Percentiles rank a stretch among this genome's conserved stretches.
phyloP scores from a whole-genome alignment of 2,329 filamentous ascomycete genomes.

The Blastomyces parvus region DNA sequence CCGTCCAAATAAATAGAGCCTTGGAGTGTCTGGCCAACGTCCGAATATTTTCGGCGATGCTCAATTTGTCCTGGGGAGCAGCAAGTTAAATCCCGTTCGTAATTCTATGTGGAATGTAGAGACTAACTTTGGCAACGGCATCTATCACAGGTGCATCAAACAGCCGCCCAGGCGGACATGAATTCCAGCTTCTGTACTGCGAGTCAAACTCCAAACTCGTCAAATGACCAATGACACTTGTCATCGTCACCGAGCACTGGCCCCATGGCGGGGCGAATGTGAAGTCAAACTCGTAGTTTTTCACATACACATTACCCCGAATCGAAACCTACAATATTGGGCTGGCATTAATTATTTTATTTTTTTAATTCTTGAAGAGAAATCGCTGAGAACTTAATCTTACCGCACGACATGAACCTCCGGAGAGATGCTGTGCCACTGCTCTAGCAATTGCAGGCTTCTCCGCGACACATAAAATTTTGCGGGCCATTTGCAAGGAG shows the following conservation, averaged over 20 bases:
- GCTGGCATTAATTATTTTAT: background rate
- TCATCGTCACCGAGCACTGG: conserved; percentile 80
- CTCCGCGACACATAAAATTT: conserved; percentile 67
- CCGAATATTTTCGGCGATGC: conserved; percentile 76
- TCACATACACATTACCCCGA: conserved; percentile 63
- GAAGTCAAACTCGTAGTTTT: conserved; percentile 90
- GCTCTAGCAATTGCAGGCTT: conserved; percentile 95
- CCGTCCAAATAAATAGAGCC: conserved; percentile 91
- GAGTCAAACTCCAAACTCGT: conserved; percentile 66
- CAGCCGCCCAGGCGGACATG: conserved; percentile 65
- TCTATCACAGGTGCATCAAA: conserved; percentile 72
- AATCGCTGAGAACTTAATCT: conserved; percentile 25
- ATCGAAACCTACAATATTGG: conserved; percentile 51
- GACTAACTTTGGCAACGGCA: conserved; percentile 54
- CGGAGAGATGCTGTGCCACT: conserved; percentile 79
- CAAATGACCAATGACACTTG: conserved; percentile 81
- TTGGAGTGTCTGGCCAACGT: conserved; percentile 62
- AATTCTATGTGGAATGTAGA: conserved; percentile 3
- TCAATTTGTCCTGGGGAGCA: conserved; percentile 57
- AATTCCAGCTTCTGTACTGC: conserved; percentile 68
- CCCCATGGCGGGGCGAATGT: conserved; percentile 76
- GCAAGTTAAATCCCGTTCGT: background rate
- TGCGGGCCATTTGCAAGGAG: conserved; percentile 32
- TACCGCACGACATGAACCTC: conserved; percentile 62
- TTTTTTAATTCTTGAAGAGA: background rate